phyloP scores from a whole-genome alignment of 306 rosid genomes.

The Acacia confusa region DNA sequence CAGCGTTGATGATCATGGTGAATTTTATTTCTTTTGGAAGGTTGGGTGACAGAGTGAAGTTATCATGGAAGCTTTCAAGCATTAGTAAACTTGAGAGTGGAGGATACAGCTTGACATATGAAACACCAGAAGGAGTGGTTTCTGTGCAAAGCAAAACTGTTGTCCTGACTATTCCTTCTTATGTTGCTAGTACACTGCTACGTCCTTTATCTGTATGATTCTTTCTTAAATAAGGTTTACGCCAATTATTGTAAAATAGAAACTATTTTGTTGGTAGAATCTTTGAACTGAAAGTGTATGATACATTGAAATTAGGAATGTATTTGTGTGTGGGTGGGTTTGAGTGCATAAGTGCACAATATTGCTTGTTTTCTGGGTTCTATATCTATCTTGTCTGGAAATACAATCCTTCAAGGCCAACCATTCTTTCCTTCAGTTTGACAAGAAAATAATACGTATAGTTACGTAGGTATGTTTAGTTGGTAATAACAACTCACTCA shows the following conservation, averaged over 20 bases:
- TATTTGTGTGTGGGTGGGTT: not conserved
- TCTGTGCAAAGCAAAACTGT: conserved; percentile 73
- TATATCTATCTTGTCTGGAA: conserved; percentile 2
- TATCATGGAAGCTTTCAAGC: conserved; percentile 89
- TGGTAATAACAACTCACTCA: not conserved
- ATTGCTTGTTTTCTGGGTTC: not conserved
- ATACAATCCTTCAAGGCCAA: not conserved
- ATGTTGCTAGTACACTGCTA: conserved; percentile 74
- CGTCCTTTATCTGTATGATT: conserved; percentile 81
- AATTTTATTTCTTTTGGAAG: conserved; percentile 50
- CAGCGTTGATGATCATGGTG: conserved; percentile 20
- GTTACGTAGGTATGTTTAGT: not conserved
- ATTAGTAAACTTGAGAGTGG: conserved; percentile 73
- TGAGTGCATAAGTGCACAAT: not conserved
- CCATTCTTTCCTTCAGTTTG: not conserved
- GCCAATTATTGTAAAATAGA: conserved; percentile 8
- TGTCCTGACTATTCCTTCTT: conserved; percentile 88
- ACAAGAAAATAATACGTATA: not conserved
- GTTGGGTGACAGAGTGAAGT: conserved; percentile 78
- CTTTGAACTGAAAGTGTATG: conserved; percentile 19
- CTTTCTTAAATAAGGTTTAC: conserved; percentile 30
- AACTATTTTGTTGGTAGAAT: conserved; percentile 24
- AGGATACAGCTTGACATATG: conserved; percentile 72
- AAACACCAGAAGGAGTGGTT: conserved; percentile 85
- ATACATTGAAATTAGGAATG: conserved; percentile 17